Conservation (phyloP, 1,284 basidiomycete species). For the Fomitopsis betulina region DNA sequence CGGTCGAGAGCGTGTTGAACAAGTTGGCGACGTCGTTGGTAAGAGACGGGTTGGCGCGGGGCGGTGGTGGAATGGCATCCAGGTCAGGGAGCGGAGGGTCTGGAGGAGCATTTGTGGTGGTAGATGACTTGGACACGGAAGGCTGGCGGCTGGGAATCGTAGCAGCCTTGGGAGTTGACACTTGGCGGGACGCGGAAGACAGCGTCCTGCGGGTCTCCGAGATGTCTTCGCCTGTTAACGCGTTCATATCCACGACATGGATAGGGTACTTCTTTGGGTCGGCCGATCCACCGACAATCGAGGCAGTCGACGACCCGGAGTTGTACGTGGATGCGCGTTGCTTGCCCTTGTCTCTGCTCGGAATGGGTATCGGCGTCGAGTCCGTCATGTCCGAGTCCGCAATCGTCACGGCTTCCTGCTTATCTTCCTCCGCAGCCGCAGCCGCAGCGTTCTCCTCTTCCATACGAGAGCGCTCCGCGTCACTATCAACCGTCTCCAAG, state of each 20-base stretch:
- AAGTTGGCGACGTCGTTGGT: slow-evolving; percentile 59
- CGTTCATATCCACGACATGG: slow-evolving; percentile 39
- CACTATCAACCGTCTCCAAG: slow-evolving; percentile 56
- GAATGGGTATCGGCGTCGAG: slow-evolving; percentile 23
- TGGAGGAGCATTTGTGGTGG: slow-evolving; percentile 14
- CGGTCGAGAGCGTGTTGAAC: slow-evolving; percentile 45
- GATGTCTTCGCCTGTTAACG: slow-evolving; percentile 12
- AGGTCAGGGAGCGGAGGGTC: slow-evolving; percentile 58
- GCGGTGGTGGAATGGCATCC: slow-evolving; percentile 24
- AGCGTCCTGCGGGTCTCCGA: slow-evolving; percentile 11
- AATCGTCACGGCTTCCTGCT: slow-evolving; percentile 12
- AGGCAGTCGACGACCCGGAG: slow-evolving; percentile 48
- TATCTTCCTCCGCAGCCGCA: slow-evolving; percentile 1
- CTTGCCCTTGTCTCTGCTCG: slow-evolving; percentile 53
- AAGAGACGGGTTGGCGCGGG: slow-evolving; percentile 40
- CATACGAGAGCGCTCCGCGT: slow-evolving; percentile 29
- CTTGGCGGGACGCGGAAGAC: slow-evolving; percentile 13
- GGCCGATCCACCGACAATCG: slow-evolving; percentile 45
- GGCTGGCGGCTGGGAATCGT: not conserved
- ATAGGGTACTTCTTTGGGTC: slow-evolving; percentile 52
- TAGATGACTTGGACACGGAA: slow-evolving; percentile 14
- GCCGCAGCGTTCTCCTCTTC: slow-evolving; percentile 5
- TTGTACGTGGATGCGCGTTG: slow-evolving; percentile 22
- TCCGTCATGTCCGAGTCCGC: slow-evolving; percentile 13
- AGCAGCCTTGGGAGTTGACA: slow-evolving; percentile 7